Percentiles rank a stretch among this genome's conserved stretches.
Evolutionary conservation across 352 stramenopile genomes (phyloP).

Genomic region (Pythium monospermum): DNA sequence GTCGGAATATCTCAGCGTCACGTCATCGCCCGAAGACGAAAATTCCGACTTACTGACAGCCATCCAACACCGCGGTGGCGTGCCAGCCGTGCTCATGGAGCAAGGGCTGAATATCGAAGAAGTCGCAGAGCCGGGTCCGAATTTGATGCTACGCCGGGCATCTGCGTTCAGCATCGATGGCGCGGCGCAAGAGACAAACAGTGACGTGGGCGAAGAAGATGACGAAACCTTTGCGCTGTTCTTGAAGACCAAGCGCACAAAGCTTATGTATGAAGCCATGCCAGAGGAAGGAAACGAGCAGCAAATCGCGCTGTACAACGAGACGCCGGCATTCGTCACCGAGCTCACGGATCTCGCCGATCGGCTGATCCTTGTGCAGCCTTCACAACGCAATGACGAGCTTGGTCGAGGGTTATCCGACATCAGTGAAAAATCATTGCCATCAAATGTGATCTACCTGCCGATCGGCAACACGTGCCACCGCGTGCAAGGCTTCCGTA

Average conservation of each 20-base stretch:
- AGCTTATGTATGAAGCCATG: conserved; percentile 51
- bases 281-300: conserved; percentile 55
- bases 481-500: conserved; percentile 62
- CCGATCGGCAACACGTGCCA: conserved; percentile 73
- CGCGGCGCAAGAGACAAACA: conserved; percentile 27
- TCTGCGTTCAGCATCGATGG: conserved; percentile 56
- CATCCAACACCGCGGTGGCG: conserved; percentile 57
- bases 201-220: conserved; percentile 28
- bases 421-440: conserved; percentile 51
- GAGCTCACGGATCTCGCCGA: conserved; percentile 67
- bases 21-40: conserved; percentile 45
- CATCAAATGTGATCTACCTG: conserved; percentile 74
- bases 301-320: conserved; percentile 61
- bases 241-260: conserved; percentile 42
- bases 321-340: conserved; percentile 63
- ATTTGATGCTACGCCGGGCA: conserved; percentile 47
- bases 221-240: conserved; percentile 49
- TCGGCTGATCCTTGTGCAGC: conserved; percentile 42
- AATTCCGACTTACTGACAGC: conserved; percentile 58
- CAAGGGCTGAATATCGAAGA: conserved; percentile 66
- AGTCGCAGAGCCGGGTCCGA: conserved; percentile 42
- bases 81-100: conserved; percentile 72
- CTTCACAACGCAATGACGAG: conserved; percentile 39
- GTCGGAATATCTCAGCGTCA: conserved; percentile 75
- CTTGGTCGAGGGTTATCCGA: conserved; percentile 39